Percentiles rank a stretch among this genome's conserved stretches.
Evolutionary conservation across 1,284 basidiomycete genomes (phyloP).

Genomic region (Cutaneotrichosporon cavernicola): DNA sequence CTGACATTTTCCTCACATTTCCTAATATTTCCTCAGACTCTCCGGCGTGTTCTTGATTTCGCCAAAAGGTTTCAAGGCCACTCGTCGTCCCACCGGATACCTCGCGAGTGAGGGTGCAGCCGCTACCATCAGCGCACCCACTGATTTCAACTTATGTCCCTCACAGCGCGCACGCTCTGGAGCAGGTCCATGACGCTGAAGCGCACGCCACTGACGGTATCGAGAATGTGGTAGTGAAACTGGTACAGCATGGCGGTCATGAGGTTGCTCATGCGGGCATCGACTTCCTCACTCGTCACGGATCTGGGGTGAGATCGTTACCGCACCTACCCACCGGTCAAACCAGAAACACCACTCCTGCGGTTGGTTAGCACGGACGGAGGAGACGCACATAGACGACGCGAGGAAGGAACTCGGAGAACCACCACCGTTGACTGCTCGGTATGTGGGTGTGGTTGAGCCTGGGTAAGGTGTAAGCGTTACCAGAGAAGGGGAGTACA

Average conservation of each 20-base stretch:
- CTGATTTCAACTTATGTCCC: conserved; percentile 17
- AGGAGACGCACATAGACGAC: conserved; percentile 19
- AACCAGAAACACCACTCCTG: conserved; percentile 32
- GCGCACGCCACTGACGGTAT: conserved; percentile 10
- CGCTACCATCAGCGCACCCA: conserved; percentile 13
- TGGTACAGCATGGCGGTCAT: conserved; percentile 20
- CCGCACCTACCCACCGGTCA: conserved; percentile 20
- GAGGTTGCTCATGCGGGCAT: conserved; percentile 17
- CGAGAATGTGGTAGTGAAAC: conserved; percentile 19
- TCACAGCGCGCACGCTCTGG: conserved; percentile 21
- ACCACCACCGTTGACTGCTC: conserved; percentile 18
- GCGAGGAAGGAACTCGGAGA: conserved; percentile 21
- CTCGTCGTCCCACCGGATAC: conserved; percentile 23
- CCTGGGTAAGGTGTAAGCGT: conserved; percentile 11
- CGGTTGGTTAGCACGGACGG: background rate
- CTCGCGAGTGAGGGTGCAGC: conserved; percentile 16
- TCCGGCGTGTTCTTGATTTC: background rate
- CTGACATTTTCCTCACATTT: too few relatives aligned
- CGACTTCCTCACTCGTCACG: conserved; percentile 22
- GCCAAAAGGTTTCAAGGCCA: conserved; percentile 8
- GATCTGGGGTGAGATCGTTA: conserved; percentile 10
- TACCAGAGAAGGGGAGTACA: background rate
- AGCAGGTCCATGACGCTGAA: conserved; percentile 19
- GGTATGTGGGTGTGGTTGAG: conserved; percentile 17
- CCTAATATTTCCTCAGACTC: too few relatives aligned